A percentile compares a stretch with the other conserved stretches of the same genome.
Evolutionary conservation across 2,329 filamentous ascomycete species (phyloP).

Genomic region (Annulohypoxylon truncatum): DNA sequence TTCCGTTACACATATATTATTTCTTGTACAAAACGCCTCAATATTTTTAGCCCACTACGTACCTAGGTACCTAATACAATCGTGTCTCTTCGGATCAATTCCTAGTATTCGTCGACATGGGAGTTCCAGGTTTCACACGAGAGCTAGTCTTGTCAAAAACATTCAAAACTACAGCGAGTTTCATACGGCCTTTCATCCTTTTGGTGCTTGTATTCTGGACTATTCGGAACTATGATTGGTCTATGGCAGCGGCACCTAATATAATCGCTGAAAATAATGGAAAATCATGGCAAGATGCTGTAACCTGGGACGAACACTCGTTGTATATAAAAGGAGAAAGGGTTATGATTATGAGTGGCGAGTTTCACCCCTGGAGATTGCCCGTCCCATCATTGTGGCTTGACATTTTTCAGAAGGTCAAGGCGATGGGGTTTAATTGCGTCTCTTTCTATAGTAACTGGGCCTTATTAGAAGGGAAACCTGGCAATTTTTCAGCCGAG

Average conservation of each 20-base stretch:
- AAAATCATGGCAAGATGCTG: conserved; percentile 40
- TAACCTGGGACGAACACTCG: conserved; percentile 75
- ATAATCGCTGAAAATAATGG: neutral
- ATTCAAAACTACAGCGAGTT: neutral
- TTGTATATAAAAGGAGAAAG: conserved; percentile 73
- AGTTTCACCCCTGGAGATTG: conserved; percentile 71
- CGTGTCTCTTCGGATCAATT: neutral
- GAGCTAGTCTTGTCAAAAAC: neutral
- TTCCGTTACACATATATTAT: neutral
- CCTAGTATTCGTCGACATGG: neutral
- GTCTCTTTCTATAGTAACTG: conserved; percentile 85
- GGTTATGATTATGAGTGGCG: conserved; percentile 73
- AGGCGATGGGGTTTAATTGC: conserved; percentile 80
- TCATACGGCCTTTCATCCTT: conserved; percentile 6
- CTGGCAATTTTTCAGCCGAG: conserved; percentile 74
- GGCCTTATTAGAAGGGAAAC: conserved; percentile 80
- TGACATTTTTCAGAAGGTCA: conserved; percentile 86
- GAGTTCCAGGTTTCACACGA: neutral
- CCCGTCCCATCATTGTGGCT: conserved; percentile 65
- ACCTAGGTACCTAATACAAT: neutral
- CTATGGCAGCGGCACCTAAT: neutral
- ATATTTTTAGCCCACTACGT: neutral
- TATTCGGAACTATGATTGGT: conserved; percentile 12
- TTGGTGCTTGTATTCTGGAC: conserved; percentile 7
- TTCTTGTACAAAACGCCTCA: neutral